Evolutionary conservation across 148 eudicot genomes (phyloP).

Genomic region (Rhododendron vialii): DNA sequence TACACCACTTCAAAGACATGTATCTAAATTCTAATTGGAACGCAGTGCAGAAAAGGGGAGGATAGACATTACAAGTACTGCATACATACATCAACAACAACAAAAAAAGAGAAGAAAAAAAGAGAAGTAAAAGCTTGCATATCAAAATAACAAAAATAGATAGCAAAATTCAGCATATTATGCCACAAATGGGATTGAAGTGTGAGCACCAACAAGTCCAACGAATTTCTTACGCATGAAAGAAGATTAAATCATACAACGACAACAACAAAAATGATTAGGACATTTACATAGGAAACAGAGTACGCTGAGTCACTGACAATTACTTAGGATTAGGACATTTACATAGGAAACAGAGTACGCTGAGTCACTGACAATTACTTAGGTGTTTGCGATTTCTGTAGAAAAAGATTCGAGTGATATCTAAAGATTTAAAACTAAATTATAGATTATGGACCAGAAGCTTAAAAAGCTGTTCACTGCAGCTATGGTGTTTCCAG

Average conservation of each 20-base stretch:
- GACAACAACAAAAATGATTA: no score
- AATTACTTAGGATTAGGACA: background rate
- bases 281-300: background rate
- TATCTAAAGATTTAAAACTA: background rate
- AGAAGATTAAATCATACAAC: background rate
- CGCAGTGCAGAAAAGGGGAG: background rate
- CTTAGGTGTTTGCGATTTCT: background rate
- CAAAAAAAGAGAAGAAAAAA: background rate
- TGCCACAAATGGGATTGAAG: background rate
- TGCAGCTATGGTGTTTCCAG: background rate
- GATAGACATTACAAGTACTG: background rate
- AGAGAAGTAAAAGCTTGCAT: background rate
- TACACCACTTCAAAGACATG: background rate
- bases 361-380: background rate
- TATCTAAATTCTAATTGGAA: background rate
- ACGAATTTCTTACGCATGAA: background rate
- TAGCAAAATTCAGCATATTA: background rate
- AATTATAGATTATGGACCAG: background rate
- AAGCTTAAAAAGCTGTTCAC: background rate
- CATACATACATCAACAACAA: background rate
- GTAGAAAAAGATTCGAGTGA: background rate
- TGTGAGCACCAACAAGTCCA: slow-evolving; percentile 2
- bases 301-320: background rate
- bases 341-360: background rate
- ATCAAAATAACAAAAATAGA: background rate